A percentile compares a stretch with the other conserved stretches of the same genome.
phyloP scores from a whole-genome alignment of 306 rosid species.

The Corylus americana region DNA sequence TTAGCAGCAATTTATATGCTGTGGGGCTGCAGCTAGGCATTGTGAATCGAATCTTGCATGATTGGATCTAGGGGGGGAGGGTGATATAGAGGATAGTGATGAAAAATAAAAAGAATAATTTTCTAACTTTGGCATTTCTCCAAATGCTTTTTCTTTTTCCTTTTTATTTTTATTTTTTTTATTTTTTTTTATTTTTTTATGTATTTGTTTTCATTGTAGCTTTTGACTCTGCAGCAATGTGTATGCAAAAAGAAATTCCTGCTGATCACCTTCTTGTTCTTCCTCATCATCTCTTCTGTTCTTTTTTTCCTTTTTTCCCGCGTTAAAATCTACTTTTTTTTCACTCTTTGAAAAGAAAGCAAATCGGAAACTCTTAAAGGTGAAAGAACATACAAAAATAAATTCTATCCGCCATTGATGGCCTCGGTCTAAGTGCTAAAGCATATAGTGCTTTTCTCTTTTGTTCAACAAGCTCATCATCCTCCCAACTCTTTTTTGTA shows the following conservation, averaged over 20 bases:
- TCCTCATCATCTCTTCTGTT: conserved; percentile 19
- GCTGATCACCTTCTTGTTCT: conserved; percentile 3
- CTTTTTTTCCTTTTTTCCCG: conserved; percentile 12
- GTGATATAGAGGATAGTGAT: not conserved
- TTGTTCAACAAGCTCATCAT: conserved; percentile 48
- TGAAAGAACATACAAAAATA: conserved; percentile 45
- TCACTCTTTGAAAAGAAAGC: conserved; percentile 24
- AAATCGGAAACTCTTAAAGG: conserved; percentile 24
- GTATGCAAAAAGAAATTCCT: conserved; percentile 26
- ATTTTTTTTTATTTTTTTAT: too few relatives aligned
- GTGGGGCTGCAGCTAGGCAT: not conserved
- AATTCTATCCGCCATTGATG: conserved; percentile 46
- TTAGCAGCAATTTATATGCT: not conserved
- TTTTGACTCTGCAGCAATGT: not conserved
- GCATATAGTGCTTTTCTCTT: conserved; percentile 51
- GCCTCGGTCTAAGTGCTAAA: conserved; percentile 66
- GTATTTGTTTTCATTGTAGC: not conserved
- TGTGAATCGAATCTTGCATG: conserved; percentile 7
- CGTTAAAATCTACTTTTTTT: conserved; percentile 37
- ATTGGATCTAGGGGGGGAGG: not conserved
- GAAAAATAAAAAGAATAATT: not conserved
- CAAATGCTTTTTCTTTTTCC: not conserved
- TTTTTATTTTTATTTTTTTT: too few relatives aligned
- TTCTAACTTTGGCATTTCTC: not conserved
- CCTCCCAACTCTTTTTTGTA: not conserved